Evolutionary conservation across 192 early-diverging fungal species (phyloP).

Genomic region (Pilaira anomala): DNA sequence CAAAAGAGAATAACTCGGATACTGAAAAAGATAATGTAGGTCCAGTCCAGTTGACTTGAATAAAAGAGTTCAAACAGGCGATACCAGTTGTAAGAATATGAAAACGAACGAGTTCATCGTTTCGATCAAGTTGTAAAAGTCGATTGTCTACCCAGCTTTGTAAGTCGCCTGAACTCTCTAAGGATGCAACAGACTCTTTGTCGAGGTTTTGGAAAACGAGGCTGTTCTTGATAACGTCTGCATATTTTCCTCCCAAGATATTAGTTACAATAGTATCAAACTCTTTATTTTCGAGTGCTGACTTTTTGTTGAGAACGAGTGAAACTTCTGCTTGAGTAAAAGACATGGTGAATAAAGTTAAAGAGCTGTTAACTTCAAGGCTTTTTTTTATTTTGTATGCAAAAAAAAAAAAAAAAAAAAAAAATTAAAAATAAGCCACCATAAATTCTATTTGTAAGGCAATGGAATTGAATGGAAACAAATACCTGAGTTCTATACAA

Average conservation of each 20-base stretch:
- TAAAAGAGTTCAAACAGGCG: slow-evolving; percentile 74
- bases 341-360: no score
- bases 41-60: slow-evolving; percentile 89
- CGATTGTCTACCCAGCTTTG: background rate
- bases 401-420: no score
- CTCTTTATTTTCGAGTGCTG: no score
- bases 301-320: no score
- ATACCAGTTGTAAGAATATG: slow-evolving; percentile 58
- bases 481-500: no score
- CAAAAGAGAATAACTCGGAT: slow-evolving; percentile 55
- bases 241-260: slow-evolving; percentile 2
- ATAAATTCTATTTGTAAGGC: no score
- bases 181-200: background rate
- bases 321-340: no score
- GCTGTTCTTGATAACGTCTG: slow-evolving; percentile 3
- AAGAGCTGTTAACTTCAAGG: no score
- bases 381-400: no score
- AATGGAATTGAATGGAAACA: no score
- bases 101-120: slow-evolving; percentile 5
- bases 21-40: slow-evolving; percentile 65
- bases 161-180: background rate
- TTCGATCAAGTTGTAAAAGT: background rate
- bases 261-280: background rate
- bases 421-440: no score
- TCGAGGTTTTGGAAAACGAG: background rate